Evolutionary conservation across 1,284 basidiomycete species (phyloP).

Genomic region (Porogramme epimiltina): DNA sequence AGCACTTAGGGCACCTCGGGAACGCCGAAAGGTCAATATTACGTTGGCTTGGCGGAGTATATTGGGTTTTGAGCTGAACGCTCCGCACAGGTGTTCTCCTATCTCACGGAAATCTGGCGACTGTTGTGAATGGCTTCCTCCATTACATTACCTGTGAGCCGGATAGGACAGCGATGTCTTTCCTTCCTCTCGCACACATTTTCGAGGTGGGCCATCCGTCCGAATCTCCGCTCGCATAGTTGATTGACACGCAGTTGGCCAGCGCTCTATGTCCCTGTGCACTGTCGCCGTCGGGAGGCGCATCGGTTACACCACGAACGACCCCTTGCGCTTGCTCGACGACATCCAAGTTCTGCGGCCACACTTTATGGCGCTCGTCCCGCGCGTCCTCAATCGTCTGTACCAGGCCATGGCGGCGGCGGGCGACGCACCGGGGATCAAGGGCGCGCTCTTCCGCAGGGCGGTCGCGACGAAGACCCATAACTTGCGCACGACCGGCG

Average conservation of each 20-base stretch:
- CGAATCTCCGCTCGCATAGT: not conserved
- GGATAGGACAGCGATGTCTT: conserved; percentile 58
- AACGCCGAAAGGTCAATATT: conserved; percentile 67
- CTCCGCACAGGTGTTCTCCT: conserved; percentile 69
- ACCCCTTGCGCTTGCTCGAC: conserved; percentile 85
- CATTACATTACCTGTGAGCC: conserved; percentile 50
- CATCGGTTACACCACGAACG: conserved; percentile 89
- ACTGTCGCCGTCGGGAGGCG: conserved; percentile 65
- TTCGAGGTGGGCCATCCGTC: conserved; percentile 55
- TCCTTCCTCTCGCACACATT: conserved; percentile 89
- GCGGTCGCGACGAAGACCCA: conserved; percentile 83
- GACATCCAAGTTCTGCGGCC: conserved; percentile 89
- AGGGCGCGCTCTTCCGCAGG: conserved; percentile 81
- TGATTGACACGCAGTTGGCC: too few species aligned
- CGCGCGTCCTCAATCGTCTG: conserved; percentile 84
- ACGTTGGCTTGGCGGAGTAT: too few species aligned
- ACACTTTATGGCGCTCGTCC: conserved; percentile 80
- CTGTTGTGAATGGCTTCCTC: conserved; percentile 63
- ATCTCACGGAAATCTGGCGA: conserved; percentile 75
- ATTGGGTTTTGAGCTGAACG: too few species aligned
- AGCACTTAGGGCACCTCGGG: conserved; percentile 71
- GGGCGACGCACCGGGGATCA: conserved; percentile 81
- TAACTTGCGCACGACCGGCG: conserved; percentile 72
- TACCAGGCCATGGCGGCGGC: conserved; percentile 82
- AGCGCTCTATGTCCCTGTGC: conserved; percentile 61